Evolutionary conservation across 768 basidiomycete species (phyloP).

Genomic region (Trametes elegans): DNA sequence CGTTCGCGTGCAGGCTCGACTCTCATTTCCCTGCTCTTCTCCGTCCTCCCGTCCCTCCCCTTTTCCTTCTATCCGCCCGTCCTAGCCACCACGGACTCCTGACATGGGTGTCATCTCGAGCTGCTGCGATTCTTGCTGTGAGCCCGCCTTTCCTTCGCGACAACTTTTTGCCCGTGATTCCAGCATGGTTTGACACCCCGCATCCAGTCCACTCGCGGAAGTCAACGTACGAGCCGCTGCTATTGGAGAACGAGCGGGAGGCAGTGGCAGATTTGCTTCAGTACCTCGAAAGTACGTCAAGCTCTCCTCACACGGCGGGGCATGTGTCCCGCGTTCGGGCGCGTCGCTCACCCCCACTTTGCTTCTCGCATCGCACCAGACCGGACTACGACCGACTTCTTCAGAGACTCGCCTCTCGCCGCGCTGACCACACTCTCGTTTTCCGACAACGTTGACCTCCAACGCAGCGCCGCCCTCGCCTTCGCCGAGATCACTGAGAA

Average conservation of each 20-base stretch:
- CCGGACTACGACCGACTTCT: slow-evolving; percentile 98
- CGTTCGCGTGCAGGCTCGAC: slow-evolving; percentile 11
- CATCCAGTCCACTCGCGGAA: slow-evolving; percentile 71
- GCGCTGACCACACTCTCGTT: slow-evolving; percentile 97
- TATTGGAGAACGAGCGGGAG: slow-evolving; percentile 92
- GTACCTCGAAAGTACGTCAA: slow-evolving; percentile 88
- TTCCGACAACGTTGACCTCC: slow-evolving; percentile 98
- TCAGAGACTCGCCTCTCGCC: slow-evolving; percentile 86
- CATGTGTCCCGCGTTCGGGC: not conserved
- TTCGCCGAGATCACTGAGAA: slow-evolving; percentile 99
- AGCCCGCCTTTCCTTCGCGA: slow-evolving; percentile 27
- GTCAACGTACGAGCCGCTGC: slow-evolving; percentile 82
- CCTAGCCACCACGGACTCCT: slow-evolving; percentile 10
- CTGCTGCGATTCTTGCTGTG: slow-evolving; percentile 85
- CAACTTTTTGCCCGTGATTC: slow-evolving; percentile 12
- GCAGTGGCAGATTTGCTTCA: slow-evolving; percentile 97
- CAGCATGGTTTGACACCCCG: slow-evolving; percentile 22
- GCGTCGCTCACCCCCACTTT: not conserved
- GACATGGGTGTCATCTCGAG: slow-evolving; percentile 74
- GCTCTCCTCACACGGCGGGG: not conserved
- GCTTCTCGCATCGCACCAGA: slow-evolving; percentile 45
- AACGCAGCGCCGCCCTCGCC: slow-evolving; percentile 95
- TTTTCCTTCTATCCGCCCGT: slow-evolving; percentile 13
- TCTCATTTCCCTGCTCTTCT: slow-evolving; percentile 14
- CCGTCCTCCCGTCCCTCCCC: slow-evolving; percentile 5